Evolutionary conservation across 129 eudicot species (phyloP).

Genomic region (Mikania micrantha): DNA sequence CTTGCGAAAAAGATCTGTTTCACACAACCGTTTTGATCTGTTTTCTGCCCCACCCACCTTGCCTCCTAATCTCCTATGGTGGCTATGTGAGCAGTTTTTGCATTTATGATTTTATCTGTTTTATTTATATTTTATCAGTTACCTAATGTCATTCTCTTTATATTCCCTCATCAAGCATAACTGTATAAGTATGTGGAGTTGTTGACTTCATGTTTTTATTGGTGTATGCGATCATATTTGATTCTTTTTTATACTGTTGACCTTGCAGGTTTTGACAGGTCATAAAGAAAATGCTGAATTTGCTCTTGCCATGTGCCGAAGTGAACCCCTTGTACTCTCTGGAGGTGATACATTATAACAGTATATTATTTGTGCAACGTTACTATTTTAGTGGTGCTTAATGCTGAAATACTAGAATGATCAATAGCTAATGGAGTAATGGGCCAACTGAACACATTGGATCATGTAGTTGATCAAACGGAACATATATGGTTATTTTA

Average conservation of each 20-base stretch:
- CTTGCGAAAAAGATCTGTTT: neutral
- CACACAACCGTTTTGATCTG: neutral
- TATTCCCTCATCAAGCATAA: neutral
- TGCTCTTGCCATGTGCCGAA: slow-evolving; percentile 79
- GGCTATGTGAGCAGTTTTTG: neutral
- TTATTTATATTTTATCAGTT: neutral
- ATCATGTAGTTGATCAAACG: neutral
- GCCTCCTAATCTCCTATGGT: neutral
- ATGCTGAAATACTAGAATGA: slow-evolving; percentile 6
- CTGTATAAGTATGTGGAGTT: neutral
- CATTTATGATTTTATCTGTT: neutral
- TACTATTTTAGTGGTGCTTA: neutral
- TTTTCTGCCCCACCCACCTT: neutral
- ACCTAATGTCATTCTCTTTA: neutral
- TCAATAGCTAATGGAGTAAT: neutral
- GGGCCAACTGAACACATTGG: neutral
- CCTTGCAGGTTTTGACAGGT: slow-evolving; percentile 63
- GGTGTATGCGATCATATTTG: neutral
- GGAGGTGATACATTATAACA: slow-evolving; percentile 53
- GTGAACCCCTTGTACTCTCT: slow-evolving; percentile 85
- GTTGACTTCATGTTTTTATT: neutral
- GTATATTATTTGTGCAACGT: neutral
- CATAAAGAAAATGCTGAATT: slow-evolving; percentile 86
- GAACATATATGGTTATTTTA: neutral
- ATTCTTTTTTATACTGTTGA: neutral